These are phyloP conservation scores for Calonectria leucothoes DNA, from an alignment of 2,329 filamentous ascomycete species.

Conservation along the genomic window DNA sequence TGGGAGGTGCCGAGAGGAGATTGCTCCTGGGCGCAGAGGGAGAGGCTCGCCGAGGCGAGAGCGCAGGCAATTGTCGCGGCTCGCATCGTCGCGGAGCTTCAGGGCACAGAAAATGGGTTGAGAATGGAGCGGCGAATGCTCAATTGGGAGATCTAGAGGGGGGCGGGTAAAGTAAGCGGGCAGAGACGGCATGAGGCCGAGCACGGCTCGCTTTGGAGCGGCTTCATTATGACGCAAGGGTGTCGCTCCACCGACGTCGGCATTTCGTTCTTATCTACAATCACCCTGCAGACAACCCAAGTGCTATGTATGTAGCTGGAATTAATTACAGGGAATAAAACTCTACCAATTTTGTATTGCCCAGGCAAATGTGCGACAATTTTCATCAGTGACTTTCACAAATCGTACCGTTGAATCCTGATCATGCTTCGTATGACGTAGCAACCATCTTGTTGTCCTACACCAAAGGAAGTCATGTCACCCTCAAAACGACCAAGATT, in stretches of 20 bases:
- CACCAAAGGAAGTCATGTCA: too few relatives aligned
- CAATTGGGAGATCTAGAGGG: not conserved
- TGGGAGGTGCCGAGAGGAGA: slow-evolving; percentile 1
- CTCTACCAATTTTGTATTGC: not conserved
- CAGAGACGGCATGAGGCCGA: not conserved
- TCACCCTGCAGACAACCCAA: not conserved
- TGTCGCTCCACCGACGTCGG: not conserved
- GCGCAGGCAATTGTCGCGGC: slow-evolving; percentile 17
- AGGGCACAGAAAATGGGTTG: not conserved
- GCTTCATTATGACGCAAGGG: not conserved
- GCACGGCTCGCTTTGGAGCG: not conserved
- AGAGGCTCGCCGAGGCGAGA: slow-evolving; percentile 23
- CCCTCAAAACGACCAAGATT: too few relatives aligned
- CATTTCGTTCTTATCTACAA: not conserved
- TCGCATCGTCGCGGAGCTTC: slow-evolving; percentile 20
- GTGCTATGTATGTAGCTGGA: not conserved
- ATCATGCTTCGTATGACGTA: too few relatives aligned
- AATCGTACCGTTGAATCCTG: too few relatives aligned
- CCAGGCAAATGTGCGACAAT: too few relatives aligned
- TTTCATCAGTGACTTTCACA: not conserved
- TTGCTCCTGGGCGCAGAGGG: slow-evolving; percentile 12
- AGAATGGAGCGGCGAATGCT: not conserved
- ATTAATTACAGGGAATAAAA: not conserved
- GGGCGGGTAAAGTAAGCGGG: not conserved
- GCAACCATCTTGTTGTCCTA: too few relatives aligned